These are phyloP conservation scores for Aechmea fasciata DNA, from an alignment of 176 grass and related monocot genomes.

Conservation along the genomic window DNA sequence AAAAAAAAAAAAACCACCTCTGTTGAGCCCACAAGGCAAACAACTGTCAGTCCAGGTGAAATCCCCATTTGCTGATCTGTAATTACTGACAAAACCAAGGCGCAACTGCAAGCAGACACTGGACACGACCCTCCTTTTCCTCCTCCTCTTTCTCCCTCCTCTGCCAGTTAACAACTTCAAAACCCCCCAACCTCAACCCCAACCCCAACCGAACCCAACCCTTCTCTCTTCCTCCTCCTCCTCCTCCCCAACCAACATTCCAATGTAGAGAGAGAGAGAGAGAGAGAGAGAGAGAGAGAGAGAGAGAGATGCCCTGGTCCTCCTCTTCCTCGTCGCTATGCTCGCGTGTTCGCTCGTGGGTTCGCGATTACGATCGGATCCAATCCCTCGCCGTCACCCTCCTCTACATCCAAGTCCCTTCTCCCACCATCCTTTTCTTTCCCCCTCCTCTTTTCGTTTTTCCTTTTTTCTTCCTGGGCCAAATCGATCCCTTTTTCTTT, in stretches of 20 bases:
- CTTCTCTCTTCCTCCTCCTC: background rate
- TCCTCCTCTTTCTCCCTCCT: background rate
- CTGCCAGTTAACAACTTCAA: background rate
- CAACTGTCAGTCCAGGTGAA: too few species aligned
- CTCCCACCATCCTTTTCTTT: background rate
- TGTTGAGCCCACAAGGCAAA: too few species aligned
- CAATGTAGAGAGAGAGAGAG: background rate
- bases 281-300: background rate
- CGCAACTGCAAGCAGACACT: too few species aligned
- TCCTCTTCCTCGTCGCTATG: background rate
- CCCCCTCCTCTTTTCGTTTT: background rate
- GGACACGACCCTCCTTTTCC: background rate
- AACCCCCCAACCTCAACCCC: background rate
- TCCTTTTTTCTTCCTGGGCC: background rate
- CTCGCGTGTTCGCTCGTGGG: constrained; percentile 8
- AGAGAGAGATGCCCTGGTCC: constrained; percentile 4
- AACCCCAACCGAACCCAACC: background rate
- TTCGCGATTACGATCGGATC: constrained; percentile 16
- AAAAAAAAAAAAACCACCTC: too few species aligned
- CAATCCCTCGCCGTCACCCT: constrained; percentile 11
- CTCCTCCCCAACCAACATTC: background rate
- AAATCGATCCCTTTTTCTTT: background rate
- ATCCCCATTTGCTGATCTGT: too few species aligned
- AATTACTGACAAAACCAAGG: too few species aligned
- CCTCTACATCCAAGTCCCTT: constrained; percentile 15